Conservation (phyloP, 208 protist genomes). For the Trypanosoma caninum region DNA sequence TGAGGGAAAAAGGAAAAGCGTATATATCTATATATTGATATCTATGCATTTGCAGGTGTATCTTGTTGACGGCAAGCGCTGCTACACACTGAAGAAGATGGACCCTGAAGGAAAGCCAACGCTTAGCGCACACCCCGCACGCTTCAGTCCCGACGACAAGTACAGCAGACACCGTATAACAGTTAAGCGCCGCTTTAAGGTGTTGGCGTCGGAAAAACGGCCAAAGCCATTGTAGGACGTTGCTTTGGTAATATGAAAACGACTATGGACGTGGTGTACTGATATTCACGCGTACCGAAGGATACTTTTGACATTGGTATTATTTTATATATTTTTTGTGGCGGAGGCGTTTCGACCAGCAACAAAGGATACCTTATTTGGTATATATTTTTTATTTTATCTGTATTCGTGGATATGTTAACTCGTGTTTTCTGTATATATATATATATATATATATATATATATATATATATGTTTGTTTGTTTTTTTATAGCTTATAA, state of each 20-base stretch:
- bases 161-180: constrained; percentile 89
- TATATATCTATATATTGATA: background rate
- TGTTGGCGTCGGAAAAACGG: constrained; percentile 67
- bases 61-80: constrained; percentile 80
- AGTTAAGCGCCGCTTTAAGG: constrained; percentile 92
- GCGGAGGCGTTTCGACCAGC: too few species aligned
- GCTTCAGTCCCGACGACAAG: constrained; percentile 93
- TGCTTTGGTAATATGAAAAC: background rate
- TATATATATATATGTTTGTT: too few species aligned
- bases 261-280: background rate
- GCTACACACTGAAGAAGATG: constrained; percentile 93
- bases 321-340: background rate
- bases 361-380: too few species aligned
- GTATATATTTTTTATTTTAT: too few species aligned
- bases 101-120: constrained; percentile 87
- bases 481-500: too few species aligned
- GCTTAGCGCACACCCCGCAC: constrained; percentile 88
- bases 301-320: background rate
- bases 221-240: constrained; percentile 53
- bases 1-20: background rate
- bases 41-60: constrained; percentile 81
- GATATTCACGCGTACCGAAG: background rate
- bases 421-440: too few species aligned
- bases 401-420: too few species aligned
- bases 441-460: too few species aligned